These are phyloP conservation scores for Rubus idaeus DNA, from an alignment of 306 rosid species.

Conservation along the genomic window DNA sequence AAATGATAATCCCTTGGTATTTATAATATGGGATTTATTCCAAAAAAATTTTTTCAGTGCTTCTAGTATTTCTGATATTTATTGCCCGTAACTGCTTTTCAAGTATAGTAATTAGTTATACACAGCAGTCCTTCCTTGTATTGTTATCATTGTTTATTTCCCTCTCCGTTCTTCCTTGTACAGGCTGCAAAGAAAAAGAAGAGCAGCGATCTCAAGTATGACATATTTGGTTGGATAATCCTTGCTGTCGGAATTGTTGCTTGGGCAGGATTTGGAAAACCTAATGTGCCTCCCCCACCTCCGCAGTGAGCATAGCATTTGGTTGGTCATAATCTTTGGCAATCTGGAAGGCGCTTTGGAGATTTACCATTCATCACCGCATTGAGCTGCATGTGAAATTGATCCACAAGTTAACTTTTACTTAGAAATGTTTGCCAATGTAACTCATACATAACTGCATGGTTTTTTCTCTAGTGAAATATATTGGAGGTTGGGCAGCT, in stretches of 20 bases:
- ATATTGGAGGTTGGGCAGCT: not conserved
- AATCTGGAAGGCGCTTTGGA: constrained; percentile 1
- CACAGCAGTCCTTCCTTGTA: not conserved
- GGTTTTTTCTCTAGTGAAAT: not conserved
- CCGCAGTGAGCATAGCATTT: constrained; percentile 39
- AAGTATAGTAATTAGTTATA: not conserved
- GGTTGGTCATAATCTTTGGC: not conserved
- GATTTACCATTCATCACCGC: not conserved
- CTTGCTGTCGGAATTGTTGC: constrained; percentile 65
- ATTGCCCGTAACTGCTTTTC: not conserved
- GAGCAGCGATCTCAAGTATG: constrained; percentile 62
- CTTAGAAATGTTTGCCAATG: not conserved
- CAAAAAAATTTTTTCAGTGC: not conserved
- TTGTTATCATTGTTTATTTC: not conserved
- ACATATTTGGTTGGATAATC: constrained; percentile 75
- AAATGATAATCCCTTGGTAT: not conserved
- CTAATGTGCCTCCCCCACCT: constrained; percentile 54
- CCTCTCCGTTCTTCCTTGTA: not conserved
- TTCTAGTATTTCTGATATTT: not conserved
- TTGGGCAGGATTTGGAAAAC: constrained; percentile 63
- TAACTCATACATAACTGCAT: not conserved
- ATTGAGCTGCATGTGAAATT: not conserved
- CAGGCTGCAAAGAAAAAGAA: constrained; percentile 58
- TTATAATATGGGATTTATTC: not conserved
- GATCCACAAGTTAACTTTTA: not conserved